A percentile compares a stretch with the other conserved stretches of the same genome.
phyloP scores from a whole-genome alignment of 192 early-diverging fungal genomes.

The Backusella tarrabulga region DNA sequence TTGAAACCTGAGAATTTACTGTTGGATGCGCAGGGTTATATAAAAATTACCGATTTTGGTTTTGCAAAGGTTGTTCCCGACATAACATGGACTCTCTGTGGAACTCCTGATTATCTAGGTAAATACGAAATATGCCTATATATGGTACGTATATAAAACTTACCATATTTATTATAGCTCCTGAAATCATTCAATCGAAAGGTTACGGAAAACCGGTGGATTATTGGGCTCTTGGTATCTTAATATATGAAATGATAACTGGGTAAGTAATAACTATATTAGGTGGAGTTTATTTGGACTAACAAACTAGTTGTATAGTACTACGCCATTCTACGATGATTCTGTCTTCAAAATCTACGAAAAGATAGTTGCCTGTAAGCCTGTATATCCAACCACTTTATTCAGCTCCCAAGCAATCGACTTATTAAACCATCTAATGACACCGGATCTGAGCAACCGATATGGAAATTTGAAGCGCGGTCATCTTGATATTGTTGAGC shows the following conservation, averaged over 20 bases:
- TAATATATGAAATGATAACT: conserved; percentile 83
- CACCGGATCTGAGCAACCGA: conserved; percentile 73
- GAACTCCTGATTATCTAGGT: conserved; percentile 76
- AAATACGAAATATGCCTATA: background rate
- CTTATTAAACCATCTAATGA: conserved; percentile 72
- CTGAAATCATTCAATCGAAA: conserved; percentile 85
- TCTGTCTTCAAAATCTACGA: conserved; percentile 86
- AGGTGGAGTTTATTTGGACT: background rate
- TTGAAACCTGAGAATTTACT: conserved; percentile 84
- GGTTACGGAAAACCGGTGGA: conserved; percentile 85
- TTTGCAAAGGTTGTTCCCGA: conserved; percentile 58
- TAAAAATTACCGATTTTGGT: conserved; percentile 96
- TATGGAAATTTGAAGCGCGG: conserved; percentile 49
- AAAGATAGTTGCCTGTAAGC: conserved; percentile 76
- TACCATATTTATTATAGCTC: conserved; percentile 61
- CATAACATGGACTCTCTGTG: conserved; percentile 56
- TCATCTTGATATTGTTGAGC: conserved; percentile 81
- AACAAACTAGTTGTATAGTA: conserved; percentile 40
- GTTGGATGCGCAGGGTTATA: conserved; percentile 82
- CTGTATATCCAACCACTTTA: conserved; percentile 71
- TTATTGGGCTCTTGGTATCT: conserved; percentile 94
- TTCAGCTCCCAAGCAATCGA: conserved; percentile 70
- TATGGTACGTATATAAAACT: background rate
- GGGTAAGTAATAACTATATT: conserved; percentile 27
- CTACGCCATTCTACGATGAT: conserved; percentile 88